phyloP scores from a whole-genome alignment of 2,329 filamentous ascomycete genomes.

The Paraconiothyrium sp. region DNA sequence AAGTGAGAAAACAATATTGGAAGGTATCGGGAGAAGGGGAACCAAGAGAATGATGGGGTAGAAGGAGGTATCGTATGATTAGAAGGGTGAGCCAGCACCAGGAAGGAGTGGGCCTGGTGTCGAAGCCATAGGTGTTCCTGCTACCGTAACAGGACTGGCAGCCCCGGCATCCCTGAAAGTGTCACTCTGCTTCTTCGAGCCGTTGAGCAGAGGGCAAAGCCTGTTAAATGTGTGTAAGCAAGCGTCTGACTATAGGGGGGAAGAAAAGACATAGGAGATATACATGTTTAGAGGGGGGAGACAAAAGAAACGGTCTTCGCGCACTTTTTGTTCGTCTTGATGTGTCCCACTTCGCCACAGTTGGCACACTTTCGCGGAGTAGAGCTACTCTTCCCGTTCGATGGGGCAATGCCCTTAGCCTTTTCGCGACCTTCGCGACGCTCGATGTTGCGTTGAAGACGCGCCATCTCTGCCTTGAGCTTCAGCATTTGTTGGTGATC shows the following conservation, averaged over 20 bases:
- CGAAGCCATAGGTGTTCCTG: slow-evolving; percentile 23
- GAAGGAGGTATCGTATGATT: neutral
- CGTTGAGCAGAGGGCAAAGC: slow-evolving; percentile 51
- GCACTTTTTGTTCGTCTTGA: slow-evolving; percentile 98
- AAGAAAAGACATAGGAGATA: slow-evolving; percentile 9
- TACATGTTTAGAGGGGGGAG: neutral
- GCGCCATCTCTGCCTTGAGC: slow-evolving; percentile 78
- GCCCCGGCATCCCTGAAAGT: slow-evolving; percentile 48
- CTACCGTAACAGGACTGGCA: slow-evolving; percentile 34
- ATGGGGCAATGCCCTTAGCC: slow-evolving; percentile 70
- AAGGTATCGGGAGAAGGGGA: neutral
- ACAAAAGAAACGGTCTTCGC: slow-evolving; percentile 15
- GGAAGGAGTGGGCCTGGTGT: slow-evolving; percentile 20
- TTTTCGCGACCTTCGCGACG: slow-evolving; percentile 90
- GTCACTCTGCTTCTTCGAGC: slow-evolving; percentile 50
- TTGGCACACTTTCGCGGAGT: slow-evolving; percentile 92
- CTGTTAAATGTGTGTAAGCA: slow-evolving; percentile 34
- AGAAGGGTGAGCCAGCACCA: slow-evolving; percentile 24
- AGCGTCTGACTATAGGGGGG: neutral
- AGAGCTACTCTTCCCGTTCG: slow-evolving; percentile 57
- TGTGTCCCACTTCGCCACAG: slow-evolving; percentile 95
- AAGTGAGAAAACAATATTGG: neutral
- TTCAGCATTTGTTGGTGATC: slow-evolving; percentile 70
- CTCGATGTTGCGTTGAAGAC: slow-evolving; percentile 90
- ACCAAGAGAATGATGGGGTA: neutral